These are phyloP conservation scores for Pseudisothecium myosuroides DNA, from an alignment of 225 moss, liverwort and hornwort species.

Conservation along the genomic window DNA sequence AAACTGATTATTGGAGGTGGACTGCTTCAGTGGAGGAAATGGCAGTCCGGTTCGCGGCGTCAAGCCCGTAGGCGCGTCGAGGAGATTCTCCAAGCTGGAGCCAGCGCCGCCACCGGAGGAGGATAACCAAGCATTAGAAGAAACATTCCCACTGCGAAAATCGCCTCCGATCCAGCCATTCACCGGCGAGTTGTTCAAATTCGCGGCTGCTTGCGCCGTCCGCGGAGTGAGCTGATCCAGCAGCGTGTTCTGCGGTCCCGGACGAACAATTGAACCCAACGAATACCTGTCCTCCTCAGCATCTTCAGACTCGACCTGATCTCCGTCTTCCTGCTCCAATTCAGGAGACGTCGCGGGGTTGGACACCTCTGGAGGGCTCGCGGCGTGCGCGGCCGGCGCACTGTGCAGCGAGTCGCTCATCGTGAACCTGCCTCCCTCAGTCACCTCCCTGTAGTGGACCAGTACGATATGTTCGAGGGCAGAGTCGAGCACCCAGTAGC, in stretches of 20 bases:
- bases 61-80: background rate
- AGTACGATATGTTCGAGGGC: conserved; percentile 88
- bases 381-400: conserved; percentile 1
- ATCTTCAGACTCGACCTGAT: conserved; percentile 34
- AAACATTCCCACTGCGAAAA: background rate
- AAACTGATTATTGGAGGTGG: conserved; percentile 3
- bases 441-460: conserved; percentile 96
- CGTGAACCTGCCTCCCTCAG: conserved; percentile 52
- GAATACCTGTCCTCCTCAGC: conserved; percentile 2
- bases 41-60: background rate
- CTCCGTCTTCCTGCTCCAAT: conserved; percentile 24
- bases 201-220: background rate
- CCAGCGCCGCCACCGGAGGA: background rate
- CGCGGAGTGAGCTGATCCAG: conserved; percentile 47
- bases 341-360: conserved; percentile 29
- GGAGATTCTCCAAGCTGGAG: background rate
- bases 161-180: conserved; percentile 27
- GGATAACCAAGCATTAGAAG: conserved; percentile 5
- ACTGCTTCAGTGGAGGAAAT: background rate
- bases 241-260: conserved; percentile 21
- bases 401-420: conserved; percentile 39
- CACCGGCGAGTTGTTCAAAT: conserved; percentile 10
- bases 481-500: conserved; percentile 93
- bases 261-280: background rate
- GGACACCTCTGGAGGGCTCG: conserved; percentile 36